phyloP scores from a whole-genome alignment of 164 flowering plant species.

The Piper betle region DNA sequence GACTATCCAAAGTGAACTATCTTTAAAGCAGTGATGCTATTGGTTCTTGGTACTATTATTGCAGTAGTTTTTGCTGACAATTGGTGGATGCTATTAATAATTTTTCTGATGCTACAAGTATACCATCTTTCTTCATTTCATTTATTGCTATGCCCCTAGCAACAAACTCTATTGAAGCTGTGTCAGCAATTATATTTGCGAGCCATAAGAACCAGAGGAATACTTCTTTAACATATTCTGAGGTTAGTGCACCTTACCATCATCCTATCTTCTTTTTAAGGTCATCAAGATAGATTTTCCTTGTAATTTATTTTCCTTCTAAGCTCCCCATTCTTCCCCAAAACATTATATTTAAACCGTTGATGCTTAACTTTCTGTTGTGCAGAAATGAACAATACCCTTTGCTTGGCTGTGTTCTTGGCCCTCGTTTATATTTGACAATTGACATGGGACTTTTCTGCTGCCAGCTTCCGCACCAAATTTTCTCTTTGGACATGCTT shows the following conservation, averaged over 20 bases:
- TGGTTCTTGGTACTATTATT: too few species aligned
- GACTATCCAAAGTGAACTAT: too few species aligned
- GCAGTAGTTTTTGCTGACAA: too few species aligned
- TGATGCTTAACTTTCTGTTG: not conserved
- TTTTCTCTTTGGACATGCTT: constrained; percentile 67
- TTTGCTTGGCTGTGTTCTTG: constrained; percentile 59
- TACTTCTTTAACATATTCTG: constrained; percentile 79
- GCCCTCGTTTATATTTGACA: constrained; percentile 50
- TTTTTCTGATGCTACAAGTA: constrained; percentile 63
- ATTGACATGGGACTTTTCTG: constrained; percentile 70
- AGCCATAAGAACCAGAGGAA: constrained; percentile 56
- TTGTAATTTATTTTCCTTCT: too few species aligned
- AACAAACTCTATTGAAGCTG: constrained; percentile 84
- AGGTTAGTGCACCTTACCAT: constrained; percentile 29
- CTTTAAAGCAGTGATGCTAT: too few species aligned
- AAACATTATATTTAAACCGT: too few species aligned
- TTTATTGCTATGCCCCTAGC: constrained; percentile 75
- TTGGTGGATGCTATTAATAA: constrained; percentile 11
- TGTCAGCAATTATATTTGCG: constrained; percentile 73
- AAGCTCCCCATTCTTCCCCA: too few species aligned
- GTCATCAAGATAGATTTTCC: not conserved
- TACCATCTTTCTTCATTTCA: constrained; percentile 86
- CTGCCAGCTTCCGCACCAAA: constrained; percentile 59
- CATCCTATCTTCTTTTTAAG: not conserved
- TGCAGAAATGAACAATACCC: constrained; percentile 66